Percentiles rank a stretch among this genome's conserved stretches.
Evolutionary conservation across 495 filamentous ascomycete genomes (phyloP).

Genomic region (Hyaloscypha hepaticicola): DNA sequence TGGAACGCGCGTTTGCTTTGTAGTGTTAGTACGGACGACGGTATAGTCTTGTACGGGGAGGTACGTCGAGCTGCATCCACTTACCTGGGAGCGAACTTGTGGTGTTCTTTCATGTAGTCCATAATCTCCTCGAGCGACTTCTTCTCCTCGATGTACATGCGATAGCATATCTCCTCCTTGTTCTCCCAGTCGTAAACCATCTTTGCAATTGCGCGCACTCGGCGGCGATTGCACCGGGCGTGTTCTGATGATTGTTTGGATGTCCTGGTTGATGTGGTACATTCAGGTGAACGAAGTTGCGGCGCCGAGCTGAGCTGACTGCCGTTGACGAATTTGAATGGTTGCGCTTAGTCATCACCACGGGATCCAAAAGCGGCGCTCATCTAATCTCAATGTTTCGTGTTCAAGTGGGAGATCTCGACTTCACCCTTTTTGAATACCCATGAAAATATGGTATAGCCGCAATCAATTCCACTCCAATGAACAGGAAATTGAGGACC

Average conservation of each 20-base stretch:
- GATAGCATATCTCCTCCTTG: slow-evolving; percentile 64
- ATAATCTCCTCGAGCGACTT: slow-evolving; percentile 67
- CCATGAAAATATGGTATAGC: too few species aligned
- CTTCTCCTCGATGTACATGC: slow-evolving; percentile 72
- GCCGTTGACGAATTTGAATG: slow-evolving; percentile 12
- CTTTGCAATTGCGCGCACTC: slow-evolving; percentile 18
- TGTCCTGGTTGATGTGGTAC: slow-evolving; percentile 8
- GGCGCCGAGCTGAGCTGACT: slow-evolving; percentile 5
- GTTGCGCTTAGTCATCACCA: neutral
- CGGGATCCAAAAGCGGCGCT: too few species aligned
- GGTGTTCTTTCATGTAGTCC: slow-evolving; percentile 56
- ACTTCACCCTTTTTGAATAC: too few species aligned
- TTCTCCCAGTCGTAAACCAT: slow-evolving; percentile 80
- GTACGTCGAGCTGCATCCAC: slow-evolving; percentile 27
- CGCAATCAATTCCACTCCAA: too few species aligned
- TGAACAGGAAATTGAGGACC: too few species aligned
- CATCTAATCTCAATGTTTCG: too few species aligned
- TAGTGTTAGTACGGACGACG: slow-evolving; percentile 23
- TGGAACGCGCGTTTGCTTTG: slow-evolving; percentile 71
- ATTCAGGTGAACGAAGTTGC: slow-evolving; percentile 14
- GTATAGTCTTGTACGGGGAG: slow-evolving; percentile 19
- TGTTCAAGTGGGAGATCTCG: too few species aligned
- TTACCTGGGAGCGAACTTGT: slow-evolving; percentile 67
- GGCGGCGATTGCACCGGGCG: slow-evolving; percentile 5
- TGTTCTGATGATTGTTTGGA: slow-evolving; percentile 4